Conservation (phyloP, 306 rosid species). For the Cicer judaicum region DNA sequence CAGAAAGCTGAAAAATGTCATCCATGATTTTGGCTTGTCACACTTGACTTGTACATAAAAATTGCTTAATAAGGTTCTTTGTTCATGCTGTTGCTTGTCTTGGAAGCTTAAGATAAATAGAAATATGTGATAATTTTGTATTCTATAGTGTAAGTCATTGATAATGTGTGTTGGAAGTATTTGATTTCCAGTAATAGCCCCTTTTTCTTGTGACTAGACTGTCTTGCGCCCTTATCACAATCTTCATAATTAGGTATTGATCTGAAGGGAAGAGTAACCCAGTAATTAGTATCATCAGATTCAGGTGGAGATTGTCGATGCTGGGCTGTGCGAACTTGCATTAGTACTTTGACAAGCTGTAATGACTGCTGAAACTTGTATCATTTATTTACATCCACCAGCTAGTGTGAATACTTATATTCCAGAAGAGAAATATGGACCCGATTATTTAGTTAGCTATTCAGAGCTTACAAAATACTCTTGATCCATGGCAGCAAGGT, state of each 20-base stretch:
- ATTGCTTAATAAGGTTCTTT: constrained; percentile 10
- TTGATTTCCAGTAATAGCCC: neutral
- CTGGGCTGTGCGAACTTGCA: neutral
- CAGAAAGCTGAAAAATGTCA: constrained; percentile 35
- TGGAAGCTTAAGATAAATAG: constrained; percentile 19
- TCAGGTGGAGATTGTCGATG: neutral
- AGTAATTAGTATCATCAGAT: neutral
- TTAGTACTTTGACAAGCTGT: neutral
- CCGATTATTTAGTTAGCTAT: neutral
- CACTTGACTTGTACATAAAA: constrained; percentile 37
- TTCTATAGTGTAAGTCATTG: neutral
- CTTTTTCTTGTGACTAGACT: too few relatives aligned
- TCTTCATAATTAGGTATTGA: neutral
- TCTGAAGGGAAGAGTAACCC: neutral
- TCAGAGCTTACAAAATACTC: neutral
- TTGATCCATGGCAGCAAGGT: neutral
- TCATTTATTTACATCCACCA: neutral
- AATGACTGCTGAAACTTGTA: neutral
- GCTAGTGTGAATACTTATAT: neutral
- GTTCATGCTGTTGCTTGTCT: constrained; percentile 9
- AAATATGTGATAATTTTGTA: constrained; percentile 10
- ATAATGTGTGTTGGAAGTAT: constrained; percentile 6
- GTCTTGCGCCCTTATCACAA: neutral
- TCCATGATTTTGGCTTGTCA: constrained; percentile 5
- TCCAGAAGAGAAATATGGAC: neutral